Base-by-base conservation (phyloP, 176 grass and related monocot genomes). In the Bothriochloa decipiens region DNA sequence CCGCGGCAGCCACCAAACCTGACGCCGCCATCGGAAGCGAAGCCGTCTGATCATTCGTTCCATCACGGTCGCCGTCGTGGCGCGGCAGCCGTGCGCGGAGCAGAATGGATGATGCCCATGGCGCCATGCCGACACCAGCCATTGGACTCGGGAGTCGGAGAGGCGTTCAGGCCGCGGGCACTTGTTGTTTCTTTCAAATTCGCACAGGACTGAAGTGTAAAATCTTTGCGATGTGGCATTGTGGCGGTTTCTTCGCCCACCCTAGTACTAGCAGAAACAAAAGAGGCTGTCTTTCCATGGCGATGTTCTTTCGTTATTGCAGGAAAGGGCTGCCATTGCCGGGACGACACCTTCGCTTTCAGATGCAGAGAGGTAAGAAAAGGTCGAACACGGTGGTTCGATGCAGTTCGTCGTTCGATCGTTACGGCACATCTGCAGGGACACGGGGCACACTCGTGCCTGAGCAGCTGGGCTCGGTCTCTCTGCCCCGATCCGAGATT, bases 11-110 rank as follows among this genome's bases (percentile, higher is more conserved):
- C 41, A 11, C 5, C 58, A 78, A 72, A 55, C 15, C 55, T 0
- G 72, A 15, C 25, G 68, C 18, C 40, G 55, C 9, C 33, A n/a
- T 15, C 57, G 83, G 83, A 33, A 57, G 20, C 35, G 83, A 86
- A 22, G 83, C 65, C 12, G 83, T 86, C 65, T 89, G 53, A 58
- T 6, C 45, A 6, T 20, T 29, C 43, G 5, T 49, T 2, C 45
- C 45, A 47, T 47, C 45, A 2, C 45, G 12, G 45, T 14, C 11
- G 45, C 45, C 3, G 45, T 14, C 11, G 45, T 12, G 45, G 45
- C 60, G 13, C 57, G 11, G 33, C 33, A 0, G 6, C 46, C 17
- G 82, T 7, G 66, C 35, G 66, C 20, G 4, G 36, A 39, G 5
- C 32, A n/a, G 0, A 0, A 53, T 53, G 50, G 50, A 7, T 18